Evolutionary conservation across 805 yeast genomes (phyloP).

Genomic region (Candida loeiensis): DNA sequence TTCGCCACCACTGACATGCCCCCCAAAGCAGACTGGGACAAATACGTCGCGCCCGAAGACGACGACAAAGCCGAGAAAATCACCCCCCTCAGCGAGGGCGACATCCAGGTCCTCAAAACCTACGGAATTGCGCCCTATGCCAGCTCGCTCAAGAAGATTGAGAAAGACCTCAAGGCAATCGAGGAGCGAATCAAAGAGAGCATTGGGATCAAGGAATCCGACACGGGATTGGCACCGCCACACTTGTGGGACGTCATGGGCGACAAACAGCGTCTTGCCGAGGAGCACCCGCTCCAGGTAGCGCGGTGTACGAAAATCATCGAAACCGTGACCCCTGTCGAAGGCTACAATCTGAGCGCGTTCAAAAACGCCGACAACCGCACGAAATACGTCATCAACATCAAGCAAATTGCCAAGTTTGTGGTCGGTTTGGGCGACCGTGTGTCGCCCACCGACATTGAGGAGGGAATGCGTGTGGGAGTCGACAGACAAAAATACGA

Average conservation of each 20-base stretch:
- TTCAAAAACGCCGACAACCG: slow-evolving; percentile 71
- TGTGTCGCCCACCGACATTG: slow-evolving; percentile 97
- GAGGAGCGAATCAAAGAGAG: slow-evolving; percentile 90
- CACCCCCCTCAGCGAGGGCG: slow-evolving; percentile 90
- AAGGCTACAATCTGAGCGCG: slow-evolving; percentile 27
- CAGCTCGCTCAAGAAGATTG: slow-evolving; percentile 71
- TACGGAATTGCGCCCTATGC: slow-evolving; percentile 98
- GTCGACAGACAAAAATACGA: slow-evolving; percentile 97
- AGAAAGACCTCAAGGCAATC: slow-evolving; percentile 78
- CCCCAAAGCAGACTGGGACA: slow-evolving; percentile 98
- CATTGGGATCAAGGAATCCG: slow-evolving; percentile 91
- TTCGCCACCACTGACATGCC: slow-evolving; percentile 66
- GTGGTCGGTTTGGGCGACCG: slow-evolving; percentile 96
- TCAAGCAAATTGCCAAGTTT: slow-evolving; percentile 97
- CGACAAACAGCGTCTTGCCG: slow-evolving; percentile 87
- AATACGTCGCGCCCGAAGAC: slow-evolving; percentile 83
- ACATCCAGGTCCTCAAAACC: slow-evolving; percentile 93
- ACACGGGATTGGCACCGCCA: slow-evolving; percentile 96
- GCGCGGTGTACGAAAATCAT: slow-evolving; percentile 98
- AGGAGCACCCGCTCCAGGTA: slow-evolving; percentile 95
- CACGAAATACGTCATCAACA: slow-evolving; percentile 89
- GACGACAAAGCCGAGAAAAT: slow-evolving; percentile 64
- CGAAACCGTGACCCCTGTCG: slow-evolving; percentile 44
- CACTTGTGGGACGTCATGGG: slow-evolving; percentile 97
- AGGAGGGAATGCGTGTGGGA: slow-evolving; percentile 99